phyloP scores from a whole-genome alignment of 371 early-diverging fungal genomes.

The Mortierella sp. region DNA sequence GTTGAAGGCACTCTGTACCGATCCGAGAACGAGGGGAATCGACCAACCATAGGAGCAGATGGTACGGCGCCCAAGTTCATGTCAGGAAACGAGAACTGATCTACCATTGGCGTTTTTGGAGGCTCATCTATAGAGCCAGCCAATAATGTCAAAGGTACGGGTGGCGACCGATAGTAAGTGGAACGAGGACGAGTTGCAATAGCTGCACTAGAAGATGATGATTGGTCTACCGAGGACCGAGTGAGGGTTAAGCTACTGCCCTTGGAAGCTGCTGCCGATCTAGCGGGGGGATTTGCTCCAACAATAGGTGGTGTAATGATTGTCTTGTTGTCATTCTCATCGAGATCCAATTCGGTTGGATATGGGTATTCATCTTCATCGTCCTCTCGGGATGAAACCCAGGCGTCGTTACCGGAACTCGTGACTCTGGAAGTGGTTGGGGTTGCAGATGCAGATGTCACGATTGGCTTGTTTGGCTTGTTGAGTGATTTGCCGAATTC shows the following conservation, averaged over 20 bases:
- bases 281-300: neutral
- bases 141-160: slow-evolving; percentile 3
- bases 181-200: slow-evolving; percentile 23
- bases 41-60: slow-evolving; percentile 3
- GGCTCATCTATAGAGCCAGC: slow-evolving; percentile 1
- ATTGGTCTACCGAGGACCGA: neutral
- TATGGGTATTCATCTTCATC: slow-evolving; percentile 48
- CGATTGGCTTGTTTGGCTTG: neutral
- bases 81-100: slow-evolving; percentile 23
- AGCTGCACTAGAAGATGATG: neutral
- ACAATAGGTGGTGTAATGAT: neutral
- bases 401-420: neutral
- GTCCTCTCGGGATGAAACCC: slow-evolving; percentile 11
- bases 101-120: slow-evolving; percentile 30
- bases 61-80: neutral
- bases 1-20: neutral
- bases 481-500: slow-evolving; percentile 74
- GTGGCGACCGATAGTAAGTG: slow-evolving; percentile 18
- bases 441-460: slow-evolving; percentile 3
- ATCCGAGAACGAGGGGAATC: slow-evolving; percentile 5
- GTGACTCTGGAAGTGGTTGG: neutral
- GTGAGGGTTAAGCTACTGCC: slow-evolving; percentile 10
- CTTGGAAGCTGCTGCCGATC: neutral
- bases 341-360: slow-evolving; percentile 26
- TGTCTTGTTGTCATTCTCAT: slow-evolving; percentile 1